A percentile compares a stretch with the other conserved stretches of the same genome.
Evolutionary conservation across 306 rosid genomes (phyloP).

Genomic region (Lathyrus oleraceus): DNA sequence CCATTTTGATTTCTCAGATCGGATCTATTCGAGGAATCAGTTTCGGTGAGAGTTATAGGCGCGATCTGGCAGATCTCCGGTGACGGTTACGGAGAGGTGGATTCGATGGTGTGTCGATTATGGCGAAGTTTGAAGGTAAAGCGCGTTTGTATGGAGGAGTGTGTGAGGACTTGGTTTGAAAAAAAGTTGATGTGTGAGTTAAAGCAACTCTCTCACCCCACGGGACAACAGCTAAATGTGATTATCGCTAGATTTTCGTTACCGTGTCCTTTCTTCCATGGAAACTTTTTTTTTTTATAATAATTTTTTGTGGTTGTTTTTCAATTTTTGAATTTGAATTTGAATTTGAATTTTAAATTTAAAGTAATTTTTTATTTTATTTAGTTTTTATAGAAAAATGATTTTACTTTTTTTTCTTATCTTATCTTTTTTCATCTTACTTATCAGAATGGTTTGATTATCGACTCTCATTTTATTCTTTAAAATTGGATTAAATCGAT

Average conservation of each 20-base stretch:
- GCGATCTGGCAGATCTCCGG: constrained; percentile 30
- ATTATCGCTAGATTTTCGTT: constrained; percentile 28
- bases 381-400: too few species aligned
- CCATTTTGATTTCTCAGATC: constrained; percentile 53
- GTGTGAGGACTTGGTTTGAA: constrained; percentile 24
- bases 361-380: too few species aligned
- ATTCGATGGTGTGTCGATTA: not conserved
- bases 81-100: constrained; percentile 25
- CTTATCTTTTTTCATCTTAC: too few species aligned
- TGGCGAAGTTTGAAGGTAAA: constrained; percentile 12
- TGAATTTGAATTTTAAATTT: too few species aligned
- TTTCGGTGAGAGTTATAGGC: not conserved
- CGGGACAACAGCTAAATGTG: constrained; percentile 8
- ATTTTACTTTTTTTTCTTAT: too few species aligned
- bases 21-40: constrained; percentile 22
- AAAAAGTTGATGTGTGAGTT: not conserved
- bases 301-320: too few species aligned
- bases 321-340: constrained; percentile 1
- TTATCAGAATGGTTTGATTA: too few species aligned
- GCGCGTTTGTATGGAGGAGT: constrained; percentile 15
- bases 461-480: too few species aligned
- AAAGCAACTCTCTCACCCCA: constrained; percentile 21
- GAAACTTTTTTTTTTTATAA: not conserved
- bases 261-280: not conserved
- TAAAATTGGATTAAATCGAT: too few species aligned